Conservation (phyloP, 2,329 filamentous ascomycete genomes). For the Fusarium sp. region DNA sequence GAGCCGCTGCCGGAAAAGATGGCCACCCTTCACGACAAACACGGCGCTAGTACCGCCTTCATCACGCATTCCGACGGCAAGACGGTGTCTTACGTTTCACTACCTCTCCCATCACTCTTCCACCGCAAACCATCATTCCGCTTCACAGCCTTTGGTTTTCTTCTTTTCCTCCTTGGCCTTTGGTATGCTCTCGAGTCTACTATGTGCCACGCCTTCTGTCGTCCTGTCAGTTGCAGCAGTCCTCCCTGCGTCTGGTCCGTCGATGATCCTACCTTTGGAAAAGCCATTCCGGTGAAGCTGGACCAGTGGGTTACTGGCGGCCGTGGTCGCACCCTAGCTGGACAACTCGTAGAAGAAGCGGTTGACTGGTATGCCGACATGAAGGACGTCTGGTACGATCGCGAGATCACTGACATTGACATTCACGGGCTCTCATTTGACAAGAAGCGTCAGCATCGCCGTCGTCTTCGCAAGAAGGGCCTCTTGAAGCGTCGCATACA, state of each 20-base stretch:
- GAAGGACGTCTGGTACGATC: constrained; percentile 57
- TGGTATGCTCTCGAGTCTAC: constrained; percentile 66
- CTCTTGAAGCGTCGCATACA: constrained; percentile 51
- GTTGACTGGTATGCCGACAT: constrained; percentile 61
- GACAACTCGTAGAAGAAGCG: constrained; percentile 55
- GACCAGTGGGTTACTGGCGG: constrained; percentile 70
- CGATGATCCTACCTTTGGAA: constrained; percentile 69
- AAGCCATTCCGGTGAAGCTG: constrained; percentile 68
- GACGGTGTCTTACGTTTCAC: constrained; percentile 51
- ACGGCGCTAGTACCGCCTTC: constrained; percentile 31
- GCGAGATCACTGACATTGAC: constrained; percentile 58
- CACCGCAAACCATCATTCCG: constrained; percentile 55
- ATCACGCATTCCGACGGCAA: constrained; percentile 9
- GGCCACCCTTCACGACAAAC: constrained; percentile 16
- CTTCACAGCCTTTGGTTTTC: constrained; percentile 60
- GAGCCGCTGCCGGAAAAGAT: constrained; percentile 22
- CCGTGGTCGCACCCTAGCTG: constrained; percentile 54
- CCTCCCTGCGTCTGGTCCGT: constrained; percentile 65
- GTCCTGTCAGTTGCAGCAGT: constrained; percentile 60
- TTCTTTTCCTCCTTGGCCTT: constrained; percentile 55
- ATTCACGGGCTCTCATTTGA: constrained; percentile 57
- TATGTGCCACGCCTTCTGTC: constrained; percentile 66
- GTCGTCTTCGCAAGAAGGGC: constrained; percentile 62
- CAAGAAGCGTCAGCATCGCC: constrained; percentile 59
- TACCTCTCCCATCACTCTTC: constrained; percentile 62